Percentiles rank a stretch among this genome's conserved stretches.
These are phyloP conservation scores for Moniliophthora roreri DNA, from an alignment of 1,284 basidiomycete genomes.

Conservation along the genomic window DNA sequence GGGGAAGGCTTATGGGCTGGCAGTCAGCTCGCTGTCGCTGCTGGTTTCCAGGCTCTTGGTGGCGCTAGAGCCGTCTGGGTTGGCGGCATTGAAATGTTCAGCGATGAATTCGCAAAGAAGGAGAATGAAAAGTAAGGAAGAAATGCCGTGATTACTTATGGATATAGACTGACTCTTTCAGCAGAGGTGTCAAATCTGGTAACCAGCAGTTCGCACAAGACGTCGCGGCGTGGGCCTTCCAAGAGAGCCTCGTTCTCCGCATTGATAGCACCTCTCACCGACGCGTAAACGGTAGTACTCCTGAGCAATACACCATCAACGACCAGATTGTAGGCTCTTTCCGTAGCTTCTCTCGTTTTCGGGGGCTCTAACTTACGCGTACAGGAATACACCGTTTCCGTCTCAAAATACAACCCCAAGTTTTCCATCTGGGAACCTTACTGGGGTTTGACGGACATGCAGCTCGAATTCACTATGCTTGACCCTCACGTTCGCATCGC, in stretches of 20 bases:
- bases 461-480: conserved; percentile 97
- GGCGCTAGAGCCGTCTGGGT: conserved; percentile 82
- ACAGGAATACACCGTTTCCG: conserved; percentile 74
- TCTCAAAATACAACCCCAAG: conserved; percentile 64
- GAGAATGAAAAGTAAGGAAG: conserved; percentile 58
- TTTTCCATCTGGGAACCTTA: conserved; percentile 71
- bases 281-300: conserved; percentile 58
- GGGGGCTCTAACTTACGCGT: conserved; percentile 11
- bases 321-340: conserved; percentile 70
- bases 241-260: conserved; percentile 80
- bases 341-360: conserved; percentile 4
- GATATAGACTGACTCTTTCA: conserved; percentile 7
- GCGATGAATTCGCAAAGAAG: conserved; percentile 66
- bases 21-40: conserved; percentile 72
- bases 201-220: conserved; percentile 78
- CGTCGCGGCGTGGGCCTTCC: conserved; percentile 88
- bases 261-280: conserved; percentile 79
- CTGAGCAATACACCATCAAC: conserved; percentile 83
- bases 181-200: conserved; percentile 62
- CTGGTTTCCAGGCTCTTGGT: conserved; percentile 84
- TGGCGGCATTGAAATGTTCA: conserved; percentile 81
- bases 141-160: conserved; percentile 17
- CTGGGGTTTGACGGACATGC: conserved; percentile 72
- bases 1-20: conserved; percentile 82
- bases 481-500: conserved; percentile 89